Percentiles rank a stretch among this genome's conserved stretches.
Evolutionary conservation across 2,329 filamentous ascomycete genomes (phyloP).

Genomic region (Coccinonectria pachysandricola): DNA sequence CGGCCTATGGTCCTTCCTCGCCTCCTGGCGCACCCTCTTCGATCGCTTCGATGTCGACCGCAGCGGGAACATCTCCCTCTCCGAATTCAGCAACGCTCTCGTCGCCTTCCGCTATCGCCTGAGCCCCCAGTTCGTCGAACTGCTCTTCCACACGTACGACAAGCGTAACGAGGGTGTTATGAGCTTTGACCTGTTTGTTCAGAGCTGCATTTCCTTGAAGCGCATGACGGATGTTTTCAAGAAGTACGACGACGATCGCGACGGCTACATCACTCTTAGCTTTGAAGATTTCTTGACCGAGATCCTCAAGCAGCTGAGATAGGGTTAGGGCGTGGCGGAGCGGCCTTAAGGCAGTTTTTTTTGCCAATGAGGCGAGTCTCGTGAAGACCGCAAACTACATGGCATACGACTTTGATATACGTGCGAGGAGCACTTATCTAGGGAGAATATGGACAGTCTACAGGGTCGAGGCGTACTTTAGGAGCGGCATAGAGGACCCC

Average conservation of each 20-base stretch:
- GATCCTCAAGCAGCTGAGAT: conserved; percentile 52
- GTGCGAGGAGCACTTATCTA: too few relatives aligned
- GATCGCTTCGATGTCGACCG: conserved; percentile 88
- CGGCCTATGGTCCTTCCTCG: conserved; percentile 90
- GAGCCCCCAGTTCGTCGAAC: conserved; percentile 69
- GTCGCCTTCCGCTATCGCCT: conserved; percentile 90
- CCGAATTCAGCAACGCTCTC: conserved; percentile 83
- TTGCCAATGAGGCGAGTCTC: too few relatives aligned
- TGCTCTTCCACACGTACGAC: conserved; percentile 85
- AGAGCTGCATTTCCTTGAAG: conserved; percentile 93
- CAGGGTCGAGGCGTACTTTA: too few relatives aligned
- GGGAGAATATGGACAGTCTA: too few relatives aligned
- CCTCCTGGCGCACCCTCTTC: conserved; percentile 87
- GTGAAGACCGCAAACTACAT: conserved; percentile 1
- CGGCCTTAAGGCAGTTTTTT: too few relatives aligned
- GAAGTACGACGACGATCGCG: conserved; percentile 93
- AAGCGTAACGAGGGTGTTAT: conserved; percentile 60
- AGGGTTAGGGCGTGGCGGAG: too few relatives aligned
- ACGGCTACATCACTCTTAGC: conserved; percentile 79
- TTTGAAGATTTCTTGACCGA: conserved; percentile 74
- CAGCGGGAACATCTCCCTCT: conserved; percentile 73
- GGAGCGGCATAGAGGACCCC: too few relatives aligned
- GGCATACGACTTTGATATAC: conserved; percentile 3
- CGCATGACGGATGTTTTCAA: conserved; percentile 99
- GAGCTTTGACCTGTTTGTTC: conserved; percentile 94